A percentile compares a stretch with the other conserved stretches of the same genome.
Conservation (phyloP, 495 filamentous ascomycete genomes). For the Beverwykella pulmonaria region DNA sequence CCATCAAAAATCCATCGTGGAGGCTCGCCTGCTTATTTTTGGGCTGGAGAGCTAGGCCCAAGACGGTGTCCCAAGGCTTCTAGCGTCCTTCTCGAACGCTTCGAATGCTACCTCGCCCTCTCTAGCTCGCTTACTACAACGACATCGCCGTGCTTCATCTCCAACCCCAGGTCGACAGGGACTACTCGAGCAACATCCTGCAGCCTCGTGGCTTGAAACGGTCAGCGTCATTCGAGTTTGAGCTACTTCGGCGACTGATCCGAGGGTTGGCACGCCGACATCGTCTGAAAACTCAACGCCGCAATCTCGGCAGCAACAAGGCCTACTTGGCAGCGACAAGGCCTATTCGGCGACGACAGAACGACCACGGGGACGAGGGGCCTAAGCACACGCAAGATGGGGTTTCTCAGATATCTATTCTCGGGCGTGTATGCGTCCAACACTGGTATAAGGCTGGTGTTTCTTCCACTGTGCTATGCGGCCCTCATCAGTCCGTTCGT, state of each 20-base stretch:
- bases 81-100: conserved; percentile 30
- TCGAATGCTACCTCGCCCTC: conserved; percentile 13
- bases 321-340: not conserved
- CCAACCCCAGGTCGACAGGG: not conserved
- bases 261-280: not conserved
- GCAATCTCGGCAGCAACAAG: not conserved
- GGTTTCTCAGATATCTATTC: conserved; percentile 18
- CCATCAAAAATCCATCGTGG: no score
- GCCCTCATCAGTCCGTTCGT: conserved; percentile 29
- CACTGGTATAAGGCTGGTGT: conserved; percentile 27
- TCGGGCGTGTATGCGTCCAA: conserved; percentile 33
- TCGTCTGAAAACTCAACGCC: not conserved
- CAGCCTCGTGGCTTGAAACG: conserved; percentile 1
- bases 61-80: conserved; percentile 5
- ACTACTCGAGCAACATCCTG: not conserved
- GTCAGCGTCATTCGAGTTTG: not conserved
- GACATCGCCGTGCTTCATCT: conserved; percentile 8
- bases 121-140: conserved; percentile 1
- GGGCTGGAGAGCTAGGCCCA: not conserved
- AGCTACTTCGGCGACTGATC: not conserved
- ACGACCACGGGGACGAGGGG: no score
- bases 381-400: conserved; percentile 14
- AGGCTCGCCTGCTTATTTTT: no score
- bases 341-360: not conserved
- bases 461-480: conserved; percentile 32